Percentiles rank a stretch among this genome's conserved stretches.
Evolutionary conservation across 495 filamentous ascomycete genomes (phyloP).

Genomic region (Hamigera avellanea): DNA sequence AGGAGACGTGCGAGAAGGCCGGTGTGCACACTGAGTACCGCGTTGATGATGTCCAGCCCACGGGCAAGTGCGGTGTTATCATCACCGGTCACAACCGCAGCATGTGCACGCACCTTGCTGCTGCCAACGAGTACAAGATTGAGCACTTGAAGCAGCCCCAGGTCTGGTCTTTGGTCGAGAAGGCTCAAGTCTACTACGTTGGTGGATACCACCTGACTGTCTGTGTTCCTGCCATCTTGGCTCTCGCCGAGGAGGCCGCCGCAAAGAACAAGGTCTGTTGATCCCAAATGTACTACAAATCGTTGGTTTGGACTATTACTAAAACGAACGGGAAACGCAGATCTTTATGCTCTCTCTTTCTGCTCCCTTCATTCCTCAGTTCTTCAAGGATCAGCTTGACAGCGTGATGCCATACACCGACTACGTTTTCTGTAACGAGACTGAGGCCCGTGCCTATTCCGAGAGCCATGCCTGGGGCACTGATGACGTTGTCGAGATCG

Average conservation of each 20-base stretch:
- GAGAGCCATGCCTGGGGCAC: conserved; percentile 60
- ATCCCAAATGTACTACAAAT: no score
- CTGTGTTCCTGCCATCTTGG: conserved; percentile 78
- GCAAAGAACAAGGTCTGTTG: conserved; percentile 67
- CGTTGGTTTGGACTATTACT: not conserved
- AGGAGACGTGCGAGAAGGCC: conserved; percentile 63
- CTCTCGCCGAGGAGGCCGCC: conserved; percentile 81
- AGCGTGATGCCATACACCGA: conserved; percentile 81
- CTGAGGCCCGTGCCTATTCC: conserved; percentile 78
- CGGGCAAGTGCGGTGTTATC: conserved; percentile 89
- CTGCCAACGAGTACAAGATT: conserved; percentile 92
- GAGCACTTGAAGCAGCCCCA: conserved; percentile 86
- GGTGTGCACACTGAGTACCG: conserved; percentile 91
- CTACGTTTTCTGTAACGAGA: conserved; percentile 95
- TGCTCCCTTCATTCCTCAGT: conserved; percentile 90
- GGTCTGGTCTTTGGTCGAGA: conserved; percentile 82
- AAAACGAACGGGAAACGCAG: conserved; percentile 10
- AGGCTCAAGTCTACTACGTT: conserved; percentile 79
- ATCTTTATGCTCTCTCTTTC: conserved; percentile 79
- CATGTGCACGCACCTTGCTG: conserved; percentile 91
- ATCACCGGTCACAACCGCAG: conserved; percentile 90
- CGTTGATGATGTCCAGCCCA: conserved; percentile 67
- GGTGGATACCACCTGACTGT: conserved; percentile 88
- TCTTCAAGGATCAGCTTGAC: conserved; percentile 95
- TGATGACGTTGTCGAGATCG: conserved; percentile 77